These are phyloP conservation scores for Terfezia boudieri DNA, from an alignment of 495 filamentous ascomycete species.

Conservation along the genomic window DNA sequence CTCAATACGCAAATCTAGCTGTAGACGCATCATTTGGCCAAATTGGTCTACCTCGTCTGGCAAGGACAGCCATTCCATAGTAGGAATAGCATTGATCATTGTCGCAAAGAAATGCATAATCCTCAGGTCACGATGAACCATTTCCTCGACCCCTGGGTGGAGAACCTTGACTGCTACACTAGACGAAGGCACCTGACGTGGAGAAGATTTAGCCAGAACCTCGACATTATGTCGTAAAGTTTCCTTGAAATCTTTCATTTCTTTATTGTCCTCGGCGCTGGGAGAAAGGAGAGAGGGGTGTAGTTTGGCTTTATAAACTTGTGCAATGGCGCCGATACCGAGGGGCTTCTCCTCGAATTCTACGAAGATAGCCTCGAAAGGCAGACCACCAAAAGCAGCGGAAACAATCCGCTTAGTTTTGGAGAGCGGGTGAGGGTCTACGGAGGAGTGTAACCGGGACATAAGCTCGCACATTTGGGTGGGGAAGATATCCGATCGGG, in stretches of 20 bases:
- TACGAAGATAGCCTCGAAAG: slow-evolving; percentile 84
- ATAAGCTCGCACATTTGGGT: slow-evolving; percentile 74
- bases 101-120: slow-evolving; percentile 92
- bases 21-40: slow-evolving; percentile 94
- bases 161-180: slow-evolving; percentile 95
- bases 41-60: slow-evolving; percentile 89
- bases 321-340: slow-evolving; percentile 89
- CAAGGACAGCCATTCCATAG: slow-evolving; percentile 92
- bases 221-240: slow-evolving; percentile 65
- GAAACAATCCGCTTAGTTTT: slow-evolving; percentile 57
- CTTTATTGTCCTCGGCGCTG: slow-evolving; percentile 19
- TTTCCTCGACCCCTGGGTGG: slow-evolving; percentile 74
- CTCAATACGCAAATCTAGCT: slow-evolving; percentile 89
- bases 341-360: slow-evolving; percentile 83
- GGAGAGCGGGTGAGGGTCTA: slow-evolving; percentile 68
- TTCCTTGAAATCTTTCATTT: slow-evolving; percentile 33
- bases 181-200: slow-evolving; percentile 51
- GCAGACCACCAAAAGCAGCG: slow-evolving; percentile 55
- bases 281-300: slow-evolving; percentile 49
- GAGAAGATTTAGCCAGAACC: slow-evolving; percentile 60
- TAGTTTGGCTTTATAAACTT: slow-evolving; percentile 90
- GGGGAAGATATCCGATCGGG: slow-evolving; percentile 93
- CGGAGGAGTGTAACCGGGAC: slow-evolving; percentile 87
- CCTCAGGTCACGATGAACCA: slow-evolving; percentile 64
- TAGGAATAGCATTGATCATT: slow-evolving; percentile 66